Evolutionary conservation across 73 alveolate genomes (phyloP).

Genomic region (Paraurostyla sp.): DNA sequence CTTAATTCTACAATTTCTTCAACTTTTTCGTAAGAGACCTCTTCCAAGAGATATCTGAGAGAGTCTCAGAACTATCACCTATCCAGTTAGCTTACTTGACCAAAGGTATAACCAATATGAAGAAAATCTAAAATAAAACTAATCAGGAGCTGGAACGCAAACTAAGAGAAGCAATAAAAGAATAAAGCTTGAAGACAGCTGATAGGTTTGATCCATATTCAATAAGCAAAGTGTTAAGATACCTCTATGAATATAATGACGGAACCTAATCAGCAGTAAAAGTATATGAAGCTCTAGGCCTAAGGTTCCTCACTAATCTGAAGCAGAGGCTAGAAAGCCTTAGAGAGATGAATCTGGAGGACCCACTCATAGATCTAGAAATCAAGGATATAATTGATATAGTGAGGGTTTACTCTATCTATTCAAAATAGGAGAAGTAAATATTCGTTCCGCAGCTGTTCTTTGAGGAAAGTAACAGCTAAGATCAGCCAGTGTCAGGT

Average conservation of each 20-base stretch:
- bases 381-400: conserved; percentile 34
- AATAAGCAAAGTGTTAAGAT: conserved; percentile 56
- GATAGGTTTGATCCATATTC: conserved; percentile 59
- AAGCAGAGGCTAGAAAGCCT: conserved; percentile 3
- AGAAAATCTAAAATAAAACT: neutral
- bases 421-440: conserved; percentile 32
- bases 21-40: neutral
- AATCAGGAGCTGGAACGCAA: conserved; percentile 25
- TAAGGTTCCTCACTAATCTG: neutral
- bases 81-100: conserved; percentile 50
- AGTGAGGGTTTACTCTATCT: conserved; percentile 44
- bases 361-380: conserved; percentile 57
- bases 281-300: conserved; percentile 47
- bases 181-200: neutral
- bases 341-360: conserved; percentile 39
- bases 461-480: neutral
- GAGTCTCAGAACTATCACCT: conserved; percentile 31
- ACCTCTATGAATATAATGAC: conserved; percentile 40
- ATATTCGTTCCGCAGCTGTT: conserved; percentile 48
- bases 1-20: neutral
- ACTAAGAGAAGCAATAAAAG: conserved; percentile 44
- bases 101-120: conserved; percentile 40
- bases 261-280: conserved; percentile 7
- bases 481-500: no score
- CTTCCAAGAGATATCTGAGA: neutral